phyloP scores from a whole-genome alignment of 75 land plant genomes.

The Cupressus sempervirens region DNA sequence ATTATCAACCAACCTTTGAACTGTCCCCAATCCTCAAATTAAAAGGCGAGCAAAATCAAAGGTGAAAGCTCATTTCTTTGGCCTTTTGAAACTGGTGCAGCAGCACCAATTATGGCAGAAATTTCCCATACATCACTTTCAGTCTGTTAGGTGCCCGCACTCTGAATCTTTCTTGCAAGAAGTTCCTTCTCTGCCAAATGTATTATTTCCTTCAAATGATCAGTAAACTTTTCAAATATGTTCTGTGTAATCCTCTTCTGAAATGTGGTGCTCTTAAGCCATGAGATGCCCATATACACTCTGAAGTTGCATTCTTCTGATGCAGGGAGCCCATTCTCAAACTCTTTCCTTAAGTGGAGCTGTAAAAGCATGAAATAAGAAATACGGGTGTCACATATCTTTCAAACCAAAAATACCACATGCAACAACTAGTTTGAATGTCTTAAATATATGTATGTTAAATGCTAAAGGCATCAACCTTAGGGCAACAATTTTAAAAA shows the following conservation, averaged over 20 bases:
- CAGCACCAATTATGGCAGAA: not conserved
- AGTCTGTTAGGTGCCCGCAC: not conserved
- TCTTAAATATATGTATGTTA: not conserved
- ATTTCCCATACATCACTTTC: not conserved
- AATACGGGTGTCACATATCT: not conserved
- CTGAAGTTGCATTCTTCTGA: conserved; percentile 42
- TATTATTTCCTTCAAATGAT: conserved; percentile 52
- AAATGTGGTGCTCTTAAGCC: conserved; percentile 74
- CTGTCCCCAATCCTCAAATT: not conserved
- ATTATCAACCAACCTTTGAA: not conserved
- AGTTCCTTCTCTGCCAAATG: conserved; percentile 40
- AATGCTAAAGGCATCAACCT: not conserved
- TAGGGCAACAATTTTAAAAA: not conserved
- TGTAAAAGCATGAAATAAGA: conserved; percentile 23
- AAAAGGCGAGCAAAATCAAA: not conserved
- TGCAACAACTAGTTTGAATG: not conserved
- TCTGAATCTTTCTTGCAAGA: conserved; percentile 15
- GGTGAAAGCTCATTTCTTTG: not conserved
- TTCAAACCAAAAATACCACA: not conserved
- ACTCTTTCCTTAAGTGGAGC: conserved; percentile 74
- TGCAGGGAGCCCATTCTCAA: conserved; percentile 39
- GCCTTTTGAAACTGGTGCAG: not conserved
- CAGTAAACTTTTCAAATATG: conserved; percentile 44
- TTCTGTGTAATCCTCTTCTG: conserved; percentile 67
- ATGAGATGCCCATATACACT: conserved; percentile 65